Evolutionary conservation across 2,329 filamentous ascomycete genomes (phyloP).

Genomic region (Microcera coccophila): DNA sequence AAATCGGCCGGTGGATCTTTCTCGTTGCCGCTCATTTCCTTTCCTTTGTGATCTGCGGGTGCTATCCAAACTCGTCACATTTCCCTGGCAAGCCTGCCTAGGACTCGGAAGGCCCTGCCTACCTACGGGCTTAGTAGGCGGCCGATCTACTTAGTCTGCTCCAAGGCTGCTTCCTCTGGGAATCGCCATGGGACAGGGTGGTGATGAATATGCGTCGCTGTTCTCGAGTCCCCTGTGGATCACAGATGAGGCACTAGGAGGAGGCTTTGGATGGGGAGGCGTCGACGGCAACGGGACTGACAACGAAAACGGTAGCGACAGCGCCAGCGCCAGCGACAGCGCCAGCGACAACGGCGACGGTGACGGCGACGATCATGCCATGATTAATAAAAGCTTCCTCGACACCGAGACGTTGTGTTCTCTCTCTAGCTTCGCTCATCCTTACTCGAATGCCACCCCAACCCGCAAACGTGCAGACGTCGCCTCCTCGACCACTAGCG

Average conservation of each 20-base stretch:
- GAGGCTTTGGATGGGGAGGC: slow-evolving; percentile 12
- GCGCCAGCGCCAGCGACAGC: slow-evolving; percentile 8
- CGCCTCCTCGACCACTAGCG: slow-evolving; percentile 13
- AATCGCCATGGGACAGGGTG: slow-evolving; percentile 25
- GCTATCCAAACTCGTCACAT: slow-evolving; percentile 18
- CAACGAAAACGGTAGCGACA: slow-evolving; percentile 10
- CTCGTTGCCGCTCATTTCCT: slow-evolving; percentile 25
- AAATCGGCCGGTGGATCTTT: slow-evolving; percentile 23
- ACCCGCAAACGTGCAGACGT: background rate
- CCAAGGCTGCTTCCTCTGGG: slow-evolving; percentile 6
- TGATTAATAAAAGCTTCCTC: slow-evolving; percentile 24
- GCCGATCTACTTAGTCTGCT: slow-evolving; percentile 10
- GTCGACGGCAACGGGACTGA: slow-evolving; percentile 6
- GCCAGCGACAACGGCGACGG: slow-evolving; percentile 13
- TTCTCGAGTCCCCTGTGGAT: slow-evolving; percentile 18
- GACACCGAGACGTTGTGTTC: slow-evolving; percentile 27
- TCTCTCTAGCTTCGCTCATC: slow-evolving; percentile 16
- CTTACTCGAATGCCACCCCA: background rate
- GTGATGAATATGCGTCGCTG: slow-evolving; percentile 19
- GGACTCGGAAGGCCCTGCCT: slow-evolving; percentile 8
- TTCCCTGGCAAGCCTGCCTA: slow-evolving; percentile 18
- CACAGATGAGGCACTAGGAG: slow-evolving; percentile 6
- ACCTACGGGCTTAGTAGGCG: slow-evolving; percentile 16
- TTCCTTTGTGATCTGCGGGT: slow-evolving; percentile 25
- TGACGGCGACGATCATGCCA: slow-evolving; percentile 13